Base-by-base conservation (phyloP, 257 asterid species). In the Plantago elongata region DNA sequence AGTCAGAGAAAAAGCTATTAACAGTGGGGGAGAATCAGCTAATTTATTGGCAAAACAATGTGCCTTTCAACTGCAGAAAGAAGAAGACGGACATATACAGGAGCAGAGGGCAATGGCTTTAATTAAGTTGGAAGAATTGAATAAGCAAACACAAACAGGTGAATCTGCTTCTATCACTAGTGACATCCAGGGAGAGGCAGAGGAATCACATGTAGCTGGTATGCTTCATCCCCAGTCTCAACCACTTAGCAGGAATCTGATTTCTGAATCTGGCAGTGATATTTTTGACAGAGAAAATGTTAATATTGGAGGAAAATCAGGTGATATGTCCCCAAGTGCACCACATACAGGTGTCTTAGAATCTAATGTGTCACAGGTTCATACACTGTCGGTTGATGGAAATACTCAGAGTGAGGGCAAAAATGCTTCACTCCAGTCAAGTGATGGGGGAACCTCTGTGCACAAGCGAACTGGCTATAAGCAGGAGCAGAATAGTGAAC, bases 91-190 rank as follows among this genome's bases (percentile, higher is more conserved):
- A 22, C 27, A 22, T 22, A 22, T 22, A 22, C 27, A 2, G 27
- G 27, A 22, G 27, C 27, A 22, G 27, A 22, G 27, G 27, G 27
- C 27, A 22, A 22, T 1, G 27, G 27, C 27, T 22, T 22, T 22
- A 2, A 2, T 22, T 22, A 22, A 22, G 27, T 2, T 22, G 27
- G 27, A 22, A 22, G 27, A 22, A 22, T 22, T 22, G 27, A 22
- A 22, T 22, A 78, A 94, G 62, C 88, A 95, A 45, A 70, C 83
- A 61, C 82, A 69, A 58, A 72, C 79, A 47, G 84, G 83, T 64
- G 93, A 79, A 78, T 56, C 81, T 77, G 66, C 45, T 52, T 57
- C 18, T 16, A 81, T 47, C 45, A 68, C 46, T 34, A 34, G 40
- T 57, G 64, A 67, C 43, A 56, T 49, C 59, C 73, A 56, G 59